These are phyloP conservation scores for Hypoxylon fragiforme DNA, from an alignment of 495 filamentous ascomycete species.

Conservation along the genomic window DNA sequence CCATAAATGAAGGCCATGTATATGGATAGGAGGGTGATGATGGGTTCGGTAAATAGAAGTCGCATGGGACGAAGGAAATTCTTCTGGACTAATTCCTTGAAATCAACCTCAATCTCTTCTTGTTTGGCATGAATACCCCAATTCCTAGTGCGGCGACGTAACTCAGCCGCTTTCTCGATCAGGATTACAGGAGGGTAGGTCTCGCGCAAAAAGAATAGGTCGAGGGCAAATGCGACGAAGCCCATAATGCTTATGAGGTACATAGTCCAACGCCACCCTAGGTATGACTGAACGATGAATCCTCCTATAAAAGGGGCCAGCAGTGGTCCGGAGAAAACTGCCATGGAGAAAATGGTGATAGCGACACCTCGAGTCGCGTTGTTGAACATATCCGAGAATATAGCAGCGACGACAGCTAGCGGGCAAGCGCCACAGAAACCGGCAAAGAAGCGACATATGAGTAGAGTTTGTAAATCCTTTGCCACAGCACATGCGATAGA, in stretches of 20 bases:
- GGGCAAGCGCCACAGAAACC: conserved; percentile 79
- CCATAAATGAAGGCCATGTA: conserved; percentile 87
- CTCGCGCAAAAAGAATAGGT: conserved; percentile 75
- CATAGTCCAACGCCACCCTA: conserved; percentile 87
- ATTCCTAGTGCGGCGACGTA: conserved; percentile 81
- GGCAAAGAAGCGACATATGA: conserved; percentile 83
- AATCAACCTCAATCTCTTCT: conserved; percentile 88
- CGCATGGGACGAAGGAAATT: conserved; percentile 82
- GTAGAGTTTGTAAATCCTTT: conserved; percentile 80
- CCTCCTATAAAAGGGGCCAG: conserved; percentile 84
- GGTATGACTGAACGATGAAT: conserved; percentile 71
- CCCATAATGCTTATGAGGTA: conserved; percentile 77
- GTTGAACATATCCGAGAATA: conserved; percentile 88
- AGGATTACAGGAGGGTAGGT: conserved; percentile 84
- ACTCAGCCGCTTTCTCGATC: conserved; percentile 72
- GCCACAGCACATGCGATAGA: conserved; percentile 68
- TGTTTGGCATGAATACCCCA: conserved; percentile 95
- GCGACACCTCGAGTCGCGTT: conserved; percentile 78
- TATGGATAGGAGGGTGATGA: conserved; percentile 71
- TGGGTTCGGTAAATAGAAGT: conserved; percentile 79
- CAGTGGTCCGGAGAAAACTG: conserved; percentile 80
- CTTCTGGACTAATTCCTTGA: conserved; percentile 75
- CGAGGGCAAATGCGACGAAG: conserved; percentile 66
- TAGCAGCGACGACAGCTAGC: conserved; percentile 79
- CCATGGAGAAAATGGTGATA: conserved; percentile 80